These are phyloP conservation scores for Penicillium sclerotiorum DNA, from an alignment of 2,329 filamentous ascomycete genomes.

Conservation along the genomic window DNA sequence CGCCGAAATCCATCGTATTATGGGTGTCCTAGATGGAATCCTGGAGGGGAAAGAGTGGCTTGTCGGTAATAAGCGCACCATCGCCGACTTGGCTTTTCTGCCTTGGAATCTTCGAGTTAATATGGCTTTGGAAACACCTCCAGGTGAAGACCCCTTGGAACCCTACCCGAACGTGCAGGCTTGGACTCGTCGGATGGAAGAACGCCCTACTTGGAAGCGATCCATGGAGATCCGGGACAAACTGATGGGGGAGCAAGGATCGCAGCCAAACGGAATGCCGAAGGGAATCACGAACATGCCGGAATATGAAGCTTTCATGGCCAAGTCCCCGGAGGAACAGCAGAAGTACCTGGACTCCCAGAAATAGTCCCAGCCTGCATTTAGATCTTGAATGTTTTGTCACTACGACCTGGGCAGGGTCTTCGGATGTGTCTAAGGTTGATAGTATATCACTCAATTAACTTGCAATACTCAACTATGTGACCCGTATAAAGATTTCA, in stretches of 20 bases:
- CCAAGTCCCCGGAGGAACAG: conserved; percentile 1
- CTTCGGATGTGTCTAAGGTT: too few relatives aligned
- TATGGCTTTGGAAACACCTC: neutral
- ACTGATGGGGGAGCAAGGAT: conserved; percentile 42
- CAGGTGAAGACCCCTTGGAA: conserved; percentile 2
- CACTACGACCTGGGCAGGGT: too few relatives aligned
- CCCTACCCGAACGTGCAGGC: conserved; percentile 24
- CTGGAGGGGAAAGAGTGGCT: conserved; percentile 38
- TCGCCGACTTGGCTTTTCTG: conserved; percentile 47
- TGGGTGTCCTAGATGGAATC: conserved; percentile 30
- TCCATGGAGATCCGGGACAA: conserved; percentile 34
- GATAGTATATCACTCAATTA: too few relatives aligned
- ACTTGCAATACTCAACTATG: too few relatives aligned
- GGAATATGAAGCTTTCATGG: conserved; percentile 1
- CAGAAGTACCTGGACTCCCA: neutral
- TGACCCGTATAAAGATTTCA: too few relatives aligned
- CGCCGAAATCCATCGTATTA: conserved; percentile 49
- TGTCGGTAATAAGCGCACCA: conserved; percentile 47
- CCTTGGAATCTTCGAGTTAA: conserved; percentile 32
- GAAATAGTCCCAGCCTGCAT: too few relatives aligned
- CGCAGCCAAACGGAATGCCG: conserved; percentile 40
- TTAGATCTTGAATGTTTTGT: too few relatives aligned
- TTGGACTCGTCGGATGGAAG: conserved; percentile 42
- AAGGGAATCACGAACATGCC: conserved; percentile 31
- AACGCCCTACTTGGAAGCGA: conserved; percentile 36